Conservation (phyloP, 192 early-diverging fungal species). For the Geranomyces variabilis region DNA sequence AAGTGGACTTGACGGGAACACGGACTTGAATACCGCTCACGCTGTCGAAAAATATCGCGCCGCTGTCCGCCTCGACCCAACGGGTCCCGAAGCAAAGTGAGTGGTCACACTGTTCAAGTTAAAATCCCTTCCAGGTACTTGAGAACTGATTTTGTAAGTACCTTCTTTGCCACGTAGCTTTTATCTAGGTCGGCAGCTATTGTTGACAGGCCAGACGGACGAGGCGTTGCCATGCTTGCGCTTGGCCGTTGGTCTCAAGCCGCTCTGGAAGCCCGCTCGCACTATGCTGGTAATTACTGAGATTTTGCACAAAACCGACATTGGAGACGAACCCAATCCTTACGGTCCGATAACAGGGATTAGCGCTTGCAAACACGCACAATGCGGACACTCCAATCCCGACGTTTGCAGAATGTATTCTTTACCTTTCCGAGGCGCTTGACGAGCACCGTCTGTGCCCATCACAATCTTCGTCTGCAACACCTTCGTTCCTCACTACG, state of each 20-base stretch:
- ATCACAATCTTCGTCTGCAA: conserved; percentile 10
- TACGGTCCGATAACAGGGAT: neutral
- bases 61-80: conserved; percentile 8
- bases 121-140: neutral
- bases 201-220: neutral
- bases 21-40: conserved; percentile 1
- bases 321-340: neutral
- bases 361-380: neutral
- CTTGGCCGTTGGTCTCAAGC: conserved; percentile 29
- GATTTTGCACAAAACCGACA: neutral
- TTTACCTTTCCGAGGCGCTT: neutral
- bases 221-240: conserved; percentile 11
- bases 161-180: neutral
- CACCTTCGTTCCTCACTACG: neutral
- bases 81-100: neutral
- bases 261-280: conserved; percentile 25
- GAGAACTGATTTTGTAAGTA: neutral
- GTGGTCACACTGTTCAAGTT: neutral
- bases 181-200: neutral
- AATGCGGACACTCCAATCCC: neutral
- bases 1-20: neutral
- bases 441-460: neutral
- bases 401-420: neutral
- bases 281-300: conserved; percentile 6
- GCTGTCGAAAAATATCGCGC: conserved; percentile 45